A percentile compares a stretch with the other conserved stretches of the same genome.
Conservation (phyloP, 129 eudicot genomes). For the Flaveria robusta region DNA sequence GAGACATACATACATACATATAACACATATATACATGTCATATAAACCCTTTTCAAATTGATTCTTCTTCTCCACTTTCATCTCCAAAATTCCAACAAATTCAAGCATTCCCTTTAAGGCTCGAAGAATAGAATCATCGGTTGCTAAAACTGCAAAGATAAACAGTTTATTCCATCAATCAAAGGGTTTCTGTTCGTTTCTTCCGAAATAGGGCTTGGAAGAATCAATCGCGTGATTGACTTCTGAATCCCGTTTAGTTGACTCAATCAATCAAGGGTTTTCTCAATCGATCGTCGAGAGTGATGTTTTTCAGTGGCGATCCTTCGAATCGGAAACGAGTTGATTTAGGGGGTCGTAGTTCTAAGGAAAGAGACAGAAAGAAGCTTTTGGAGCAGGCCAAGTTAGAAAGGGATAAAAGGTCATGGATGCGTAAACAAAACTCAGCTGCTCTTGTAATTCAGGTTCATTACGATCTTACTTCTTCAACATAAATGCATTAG, state of each 20-base stretch:
- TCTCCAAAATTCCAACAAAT: not conserved
- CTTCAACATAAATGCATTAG: not conserved
- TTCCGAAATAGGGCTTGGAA: constrained; percentile 12
- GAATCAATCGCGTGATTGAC: not conserved
- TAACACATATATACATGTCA: constrained; percentile 12
- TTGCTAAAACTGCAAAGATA: constrained; percentile 18
- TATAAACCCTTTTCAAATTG: constrained; percentile 22
- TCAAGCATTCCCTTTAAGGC: not conserved
- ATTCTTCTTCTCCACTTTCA: constrained; percentile 13
- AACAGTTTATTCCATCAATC: not conserved
- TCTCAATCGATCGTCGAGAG: constrained; percentile 3
- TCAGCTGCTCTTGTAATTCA: constrained; percentile 80
- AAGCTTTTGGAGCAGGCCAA: constrained; percentile 86
- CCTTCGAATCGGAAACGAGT: constrained; percentile 81
- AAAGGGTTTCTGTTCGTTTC: not conserved
- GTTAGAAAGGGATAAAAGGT: constrained; percentile 68
- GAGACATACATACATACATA: not conserved
- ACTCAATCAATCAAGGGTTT: constrained; percentile 9
- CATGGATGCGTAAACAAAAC: constrained; percentile 67
- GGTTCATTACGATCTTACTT: constrained; percentile 40
- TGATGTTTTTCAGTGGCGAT: constrained; percentile 92
- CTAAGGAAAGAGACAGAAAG: constrained; percentile 86
- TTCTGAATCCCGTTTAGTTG: constrained; percentile 17
- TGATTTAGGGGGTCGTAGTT: constrained; percentile 98
- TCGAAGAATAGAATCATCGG: not conserved